Evolutionary conservation across 108 stramenopile genomes (phyloP).

Genomic region (Pseudonitzschia delicatissima): DNA sequence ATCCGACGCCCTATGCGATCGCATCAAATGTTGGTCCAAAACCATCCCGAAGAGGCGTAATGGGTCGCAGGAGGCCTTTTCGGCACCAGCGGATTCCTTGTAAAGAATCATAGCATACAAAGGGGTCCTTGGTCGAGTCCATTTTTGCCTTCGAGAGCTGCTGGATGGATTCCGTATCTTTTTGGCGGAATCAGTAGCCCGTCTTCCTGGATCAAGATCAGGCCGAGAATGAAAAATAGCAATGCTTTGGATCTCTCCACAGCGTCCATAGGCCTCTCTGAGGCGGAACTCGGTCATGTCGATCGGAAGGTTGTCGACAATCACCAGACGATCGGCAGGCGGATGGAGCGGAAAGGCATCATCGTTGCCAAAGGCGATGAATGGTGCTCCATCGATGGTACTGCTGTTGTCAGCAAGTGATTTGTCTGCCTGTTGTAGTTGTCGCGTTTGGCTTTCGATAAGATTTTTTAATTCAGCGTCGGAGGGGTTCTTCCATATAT

Average conservation of each 20-base stretch:
- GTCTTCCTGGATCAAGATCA: slow-evolving; percentile 73
- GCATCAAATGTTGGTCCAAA: slow-evolving; percentile 59
- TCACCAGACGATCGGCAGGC: slow-evolving; percentile 42
- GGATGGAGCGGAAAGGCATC: slow-evolving; percentile 13
- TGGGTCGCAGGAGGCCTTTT: slow-evolving; percentile 41
- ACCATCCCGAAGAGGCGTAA: slow-evolving; percentile 83
- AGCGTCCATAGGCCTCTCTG: slow-evolving; percentile 59
- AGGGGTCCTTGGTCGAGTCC: slow-evolving; percentile 63
- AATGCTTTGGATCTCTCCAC: slow-evolving; percentile 60
- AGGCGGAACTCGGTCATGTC: slow-evolving; percentile 62
- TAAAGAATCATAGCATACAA: slow-evolving; percentile 72
- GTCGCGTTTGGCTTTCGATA: slow-evolving; percentile 1
- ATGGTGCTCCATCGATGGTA: no score
- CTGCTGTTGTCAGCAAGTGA: neutral
- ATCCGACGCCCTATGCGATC: slow-evolving; percentile 44
- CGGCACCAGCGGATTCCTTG: slow-evolving; percentile 42
- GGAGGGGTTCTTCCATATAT: neutral
- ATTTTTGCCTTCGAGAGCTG: slow-evolving; percentile 15
- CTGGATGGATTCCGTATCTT: slow-evolving; percentile 39
- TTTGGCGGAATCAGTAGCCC: slow-evolving; percentile 23
- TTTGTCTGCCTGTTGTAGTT: neutral
- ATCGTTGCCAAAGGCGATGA: neutral
- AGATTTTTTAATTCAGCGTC: neutral
- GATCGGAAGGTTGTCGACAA: slow-evolving; percentile 82
- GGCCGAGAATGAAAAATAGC: slow-evolving; percentile 70